Evolutionary conservation across 352 stramenopile genomes (phyloP).

Genomic region (Pythium apleroticum): DNA sequence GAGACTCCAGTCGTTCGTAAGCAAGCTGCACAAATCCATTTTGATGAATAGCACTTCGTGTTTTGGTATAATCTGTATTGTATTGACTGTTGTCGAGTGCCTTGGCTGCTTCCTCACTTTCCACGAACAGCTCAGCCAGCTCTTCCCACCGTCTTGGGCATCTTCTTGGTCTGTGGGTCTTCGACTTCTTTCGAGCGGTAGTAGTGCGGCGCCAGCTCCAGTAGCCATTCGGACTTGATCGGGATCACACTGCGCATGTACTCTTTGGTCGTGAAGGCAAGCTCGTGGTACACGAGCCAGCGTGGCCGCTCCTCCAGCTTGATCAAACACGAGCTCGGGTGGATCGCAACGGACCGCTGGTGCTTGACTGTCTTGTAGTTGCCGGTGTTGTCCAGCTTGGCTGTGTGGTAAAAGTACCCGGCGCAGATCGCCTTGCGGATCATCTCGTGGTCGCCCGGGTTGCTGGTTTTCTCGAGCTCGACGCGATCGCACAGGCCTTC

Average conservation of each 20-base stretch:
- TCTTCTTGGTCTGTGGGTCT: conserved; percentile 95
- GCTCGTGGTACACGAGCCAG: conserved; percentile 99
- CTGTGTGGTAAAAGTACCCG: conserved; percentile 99
- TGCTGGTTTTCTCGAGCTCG: conserved; percentile 92
- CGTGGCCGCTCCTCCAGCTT: conserved; percentile 89
- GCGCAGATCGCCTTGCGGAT: conserved; percentile 97
- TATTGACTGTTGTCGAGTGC: not conserved
- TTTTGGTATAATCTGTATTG: conserved; percentile 1
- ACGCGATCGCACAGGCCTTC: conserved; percentile 98
- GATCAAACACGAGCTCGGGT: conserved; percentile 97
- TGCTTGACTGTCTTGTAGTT: conserved; percentile 99
- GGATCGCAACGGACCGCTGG: conserved; percentile 96
- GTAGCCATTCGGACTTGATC: conserved; percentile 98
- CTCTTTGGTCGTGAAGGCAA: conserved; percentile 99
- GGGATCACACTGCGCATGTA: conserved; percentile 98
- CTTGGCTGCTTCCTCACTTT: not conserved
- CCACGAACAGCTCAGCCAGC: conserved; percentile 29
- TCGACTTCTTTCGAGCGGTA: conserved; percentile 98
- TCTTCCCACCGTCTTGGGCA: conserved; percentile 88
- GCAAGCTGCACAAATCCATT: not conserved
- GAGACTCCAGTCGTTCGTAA: not conserved
- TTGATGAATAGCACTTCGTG: not conserved
- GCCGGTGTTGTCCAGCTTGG: conserved; percentile 94
- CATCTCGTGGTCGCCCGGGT: conserved; percentile 88
- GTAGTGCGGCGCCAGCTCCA: conserved; percentile 99